Evolutionary conservation across 169 alveolate genomes (phyloP), one percentile per base, ranked within the genome.

Genomic region (Plasmodium falciparum): DNA sequence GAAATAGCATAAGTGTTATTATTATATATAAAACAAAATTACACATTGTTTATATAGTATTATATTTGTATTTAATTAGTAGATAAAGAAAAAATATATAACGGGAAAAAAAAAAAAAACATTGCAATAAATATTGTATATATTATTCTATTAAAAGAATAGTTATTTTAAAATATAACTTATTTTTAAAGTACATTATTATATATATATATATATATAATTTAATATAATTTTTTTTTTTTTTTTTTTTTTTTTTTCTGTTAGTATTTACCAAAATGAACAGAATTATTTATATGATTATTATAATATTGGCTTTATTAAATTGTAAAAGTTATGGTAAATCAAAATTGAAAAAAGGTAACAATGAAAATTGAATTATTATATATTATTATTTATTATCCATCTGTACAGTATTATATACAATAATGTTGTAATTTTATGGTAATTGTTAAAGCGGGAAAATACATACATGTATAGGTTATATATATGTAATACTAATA

Each of bases 261-360:
- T 49, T 47, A 47, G 24, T 45, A 45, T 29, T 29, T 17, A 20
- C 56, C 52, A 66, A 66, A 66, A 71, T 71, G 80, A 71, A 56
- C 17, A 56, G 22, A 80, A 62, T 67, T 29, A 26, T 49, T 67
- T 47, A 69, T 80, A 49, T 80, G 50, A 22, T 69, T 52, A 56
- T 47, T 54, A 5, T 80, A 71, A 62, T 80, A 61, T 47, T 80
- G 22, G 73, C 49, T 17, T 80, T 80, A 72, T 65, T 69, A 80
- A 80, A 43, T 80, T 69, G 85, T 45, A 66, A 54, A 69, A 17
- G 45, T 62, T 69, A 80, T 80, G 83, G 74, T 24, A 80, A 80
- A 69, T 80, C 90, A 73, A 80, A 69, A 54, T 22, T 80, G 50
- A 80, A 80, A 80, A 80, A 80, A 47, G 69, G 70, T 49, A 75